Percentiles rank a stretch among this genome's conserved stretches.
These are phyloP conservation scores for Eutypa lata DNA, from an alignment of 2,329 filamentous ascomycete species.

Conservation along the genomic window DNA sequence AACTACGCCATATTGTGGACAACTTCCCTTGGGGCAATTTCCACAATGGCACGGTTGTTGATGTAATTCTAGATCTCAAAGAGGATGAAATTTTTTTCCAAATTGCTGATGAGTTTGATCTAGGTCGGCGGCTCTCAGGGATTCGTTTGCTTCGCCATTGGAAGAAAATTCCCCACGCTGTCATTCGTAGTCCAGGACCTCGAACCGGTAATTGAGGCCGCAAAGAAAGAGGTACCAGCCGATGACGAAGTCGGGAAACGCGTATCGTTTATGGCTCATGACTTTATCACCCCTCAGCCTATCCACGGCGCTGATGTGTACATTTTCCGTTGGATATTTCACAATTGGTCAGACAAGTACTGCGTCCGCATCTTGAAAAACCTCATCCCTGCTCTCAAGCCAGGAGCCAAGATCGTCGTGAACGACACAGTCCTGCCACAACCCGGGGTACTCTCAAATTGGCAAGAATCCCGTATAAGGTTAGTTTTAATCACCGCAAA, in stretches of 20 bases:
- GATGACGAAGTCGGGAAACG: conserved; percentile 1
- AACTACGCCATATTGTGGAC: conserved; percentile 12
- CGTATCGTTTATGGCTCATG: conserved; percentile 29
- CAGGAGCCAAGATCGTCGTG: conserved; percentile 32
- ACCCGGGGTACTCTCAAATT: conserved; percentile 7
- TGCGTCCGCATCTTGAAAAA: conserved; percentile 27
- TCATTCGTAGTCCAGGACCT: conserved; percentile 27
- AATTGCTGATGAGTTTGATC: background rate
- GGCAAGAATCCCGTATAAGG: conserved; percentile 15
- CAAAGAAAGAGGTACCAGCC: conserved; percentile 1
- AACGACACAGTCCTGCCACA: conserved; percentile 9
- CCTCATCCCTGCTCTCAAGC: conserved; percentile 35
- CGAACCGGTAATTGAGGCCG: conserved; percentile 9
- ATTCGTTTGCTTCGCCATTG: conserved; percentile 9
- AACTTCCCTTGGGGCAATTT: conserved; percentile 15
- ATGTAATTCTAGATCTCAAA: conserved; percentile 6
- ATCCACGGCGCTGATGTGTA: conserved; percentile 35
- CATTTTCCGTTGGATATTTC: conserved; percentile 40
- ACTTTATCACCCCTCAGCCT: conserved; percentile 40
- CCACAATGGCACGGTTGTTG: conserved; percentile 8
- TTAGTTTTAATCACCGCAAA: too few species aligned
- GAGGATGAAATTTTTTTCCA: background rate
- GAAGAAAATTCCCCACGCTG: conserved; percentile 5
- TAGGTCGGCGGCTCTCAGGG: conserved; percentile 17
- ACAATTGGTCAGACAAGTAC: conserved; percentile 41